These are phyloP conservation scores for Oryza coarctata DNA, from an alignment of 176 grass and related monocot species.

Conservation along the genomic window DNA sequence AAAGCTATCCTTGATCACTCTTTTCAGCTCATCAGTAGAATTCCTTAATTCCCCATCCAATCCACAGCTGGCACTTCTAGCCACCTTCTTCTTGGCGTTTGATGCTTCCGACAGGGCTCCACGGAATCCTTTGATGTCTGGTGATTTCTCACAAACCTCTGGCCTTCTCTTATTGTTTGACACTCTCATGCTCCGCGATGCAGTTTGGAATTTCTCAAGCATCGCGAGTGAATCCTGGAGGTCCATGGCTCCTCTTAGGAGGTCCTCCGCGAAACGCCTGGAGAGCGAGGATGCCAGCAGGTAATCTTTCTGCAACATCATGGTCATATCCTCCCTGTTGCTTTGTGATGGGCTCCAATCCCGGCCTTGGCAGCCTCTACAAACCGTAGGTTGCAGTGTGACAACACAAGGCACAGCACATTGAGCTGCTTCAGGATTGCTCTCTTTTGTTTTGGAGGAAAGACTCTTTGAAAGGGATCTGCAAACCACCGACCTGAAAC, in stretches of 20 bases:
- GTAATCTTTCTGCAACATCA: conserved; percentile 42
- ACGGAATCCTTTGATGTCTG: conserved; percentile 18
- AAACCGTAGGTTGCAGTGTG: conserved; percentile 45
- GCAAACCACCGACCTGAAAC: conserved; percentile 78
- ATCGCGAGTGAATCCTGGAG: conserved; percentile 78
- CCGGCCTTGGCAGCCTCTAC: conserved; percentile 31
- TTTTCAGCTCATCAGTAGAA: conserved; percentile 51
- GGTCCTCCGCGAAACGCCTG: conserved; percentile 62
- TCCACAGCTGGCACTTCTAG: conserved; percentile 17
- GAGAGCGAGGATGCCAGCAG: conserved; percentile 48
- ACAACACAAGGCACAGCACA: conserved; percentile 31
- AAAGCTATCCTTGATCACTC: conserved; percentile 61
- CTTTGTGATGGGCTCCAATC: conserved; percentile 27
- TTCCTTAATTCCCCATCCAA: conserved; percentile 29
- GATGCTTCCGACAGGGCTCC: conserved; percentile 33
- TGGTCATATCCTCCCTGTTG: conserved; percentile 43
- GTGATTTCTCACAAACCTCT: conserved; percentile 18
- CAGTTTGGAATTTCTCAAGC: conserved; percentile 62
- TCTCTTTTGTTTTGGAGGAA: conserved; percentile 46
- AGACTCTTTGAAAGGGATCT: conserved; percentile 76
- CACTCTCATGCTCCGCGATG: conserved; percentile 34
- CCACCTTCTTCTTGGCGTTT: conserved; percentile 15
- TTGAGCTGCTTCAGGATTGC: conserved; percentile 27
- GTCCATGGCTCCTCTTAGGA: conserved; percentile 69
- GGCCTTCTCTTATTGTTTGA: conserved; percentile 50